These are phyloP conservation scores for Fusarium secorum DNA, from an alignment of 2,329 filamentous ascomycete species.

Conservation along the genomic window DNA sequence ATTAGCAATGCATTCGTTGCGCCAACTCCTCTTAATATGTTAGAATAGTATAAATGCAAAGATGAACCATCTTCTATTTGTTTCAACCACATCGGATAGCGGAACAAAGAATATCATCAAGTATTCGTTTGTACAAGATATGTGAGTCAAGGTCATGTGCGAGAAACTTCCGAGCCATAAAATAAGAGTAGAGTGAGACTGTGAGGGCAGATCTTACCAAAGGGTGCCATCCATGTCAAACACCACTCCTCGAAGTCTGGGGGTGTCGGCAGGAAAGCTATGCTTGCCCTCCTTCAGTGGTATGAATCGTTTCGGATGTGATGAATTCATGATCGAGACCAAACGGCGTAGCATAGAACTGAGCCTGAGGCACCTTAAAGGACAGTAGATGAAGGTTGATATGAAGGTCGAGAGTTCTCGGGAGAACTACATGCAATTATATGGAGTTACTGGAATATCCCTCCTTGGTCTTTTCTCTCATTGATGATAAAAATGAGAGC, in stretches of 20 bases:
- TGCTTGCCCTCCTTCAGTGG: conserved; percentile 56
- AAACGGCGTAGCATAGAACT: conserved; percentile 41
- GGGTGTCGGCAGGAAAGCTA: conserved; percentile 46
- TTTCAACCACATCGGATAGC: neutral
- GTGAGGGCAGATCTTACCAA: conserved; percentile 66
- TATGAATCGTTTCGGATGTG: conserved; percentile 59
- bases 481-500: neutral
- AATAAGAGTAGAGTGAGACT: neutral
- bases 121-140: conserved; percentile 17
- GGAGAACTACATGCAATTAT: neutral
- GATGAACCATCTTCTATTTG: neutral
- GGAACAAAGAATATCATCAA: neutral
- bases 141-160: neutral
- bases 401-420: neutral
- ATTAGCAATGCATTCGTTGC: conserved; percentile 2
- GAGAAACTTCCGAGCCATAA: neutral
- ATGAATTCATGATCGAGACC: conserved; percentile 54
- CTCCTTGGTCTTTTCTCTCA: neutral
- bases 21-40: neutral
- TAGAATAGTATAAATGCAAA: neutral
- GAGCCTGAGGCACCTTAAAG: neutral
- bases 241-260: conserved; percentile 67
- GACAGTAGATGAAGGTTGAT: neutral
- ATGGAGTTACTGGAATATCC: neutral
- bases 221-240: conserved; percentile 97